These are phyloP conservation scores for Corynespora cassiicola DNA, from an alignment of 2,329 filamentous ascomycete species.

Conservation along the genomic window DNA sequence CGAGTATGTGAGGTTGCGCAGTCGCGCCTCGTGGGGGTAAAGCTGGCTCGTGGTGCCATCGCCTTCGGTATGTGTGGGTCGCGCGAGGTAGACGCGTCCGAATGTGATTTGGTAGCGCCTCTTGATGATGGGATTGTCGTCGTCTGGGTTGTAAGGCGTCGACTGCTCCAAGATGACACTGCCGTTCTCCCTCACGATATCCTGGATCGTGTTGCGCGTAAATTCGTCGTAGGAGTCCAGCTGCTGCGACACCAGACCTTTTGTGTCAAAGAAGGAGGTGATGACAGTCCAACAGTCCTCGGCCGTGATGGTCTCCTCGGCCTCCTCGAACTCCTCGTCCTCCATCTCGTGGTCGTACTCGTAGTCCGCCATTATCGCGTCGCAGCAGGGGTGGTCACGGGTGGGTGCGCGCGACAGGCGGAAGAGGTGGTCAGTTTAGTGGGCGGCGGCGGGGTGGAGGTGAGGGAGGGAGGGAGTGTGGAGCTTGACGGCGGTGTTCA, in stretches of 20 bases:
- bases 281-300: constrained; percentile 99
- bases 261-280: constrained; percentile 93
- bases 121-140: constrained; percentile 75
- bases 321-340: constrained; percentile 66
- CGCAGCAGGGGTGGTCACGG: background rate
- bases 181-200: constrained; percentile 91
- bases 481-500: too few relatives aligned
- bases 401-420: too few relatives aligned
- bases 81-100: constrained; percentile 84
- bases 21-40: constrained; percentile 90
- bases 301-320: constrained; percentile 78
- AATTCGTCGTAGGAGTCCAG: constrained; percentile 99
- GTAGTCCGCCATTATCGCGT: constrained; percentile 59
- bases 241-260: constrained; percentile 96
- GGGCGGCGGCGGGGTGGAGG: too few relatives aligned
- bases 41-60: constrained; percentile 87
- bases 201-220: constrained; percentile 90
- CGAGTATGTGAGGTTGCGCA: constrained; percentile 95
- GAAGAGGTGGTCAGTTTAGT: too few relatives aligned
- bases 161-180: constrained; percentile 93
- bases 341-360: constrained; percentile 70
- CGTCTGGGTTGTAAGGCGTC: constrained; percentile 74
- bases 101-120: constrained; percentile 96
- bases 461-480: too few relatives aligned
- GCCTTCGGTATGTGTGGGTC: constrained; percentile 90